These are phyloP conservation scores for Malassezia vespertilionis DNA, from an alignment of 1,284 basidiomycete genomes.

Conservation along the genomic window DNA sequence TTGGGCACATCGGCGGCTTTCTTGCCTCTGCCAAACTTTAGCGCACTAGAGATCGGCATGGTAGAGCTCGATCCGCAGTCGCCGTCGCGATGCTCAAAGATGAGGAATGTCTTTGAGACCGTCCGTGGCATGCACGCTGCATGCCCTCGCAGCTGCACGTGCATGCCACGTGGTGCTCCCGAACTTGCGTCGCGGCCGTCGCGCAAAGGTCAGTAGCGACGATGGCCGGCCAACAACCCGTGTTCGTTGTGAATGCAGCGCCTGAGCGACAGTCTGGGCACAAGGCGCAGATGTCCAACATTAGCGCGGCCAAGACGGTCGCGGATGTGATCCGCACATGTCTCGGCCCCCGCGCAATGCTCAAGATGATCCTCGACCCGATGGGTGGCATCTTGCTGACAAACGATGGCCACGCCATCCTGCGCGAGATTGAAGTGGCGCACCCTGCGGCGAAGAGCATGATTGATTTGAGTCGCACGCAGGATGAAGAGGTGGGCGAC, in stretches of 20 bases:
- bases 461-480: constrained; percentile 93
- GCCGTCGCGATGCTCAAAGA: no score
- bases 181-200: neutral
- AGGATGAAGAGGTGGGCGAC: constrained; percentile 97
- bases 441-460: constrained; percentile 98
- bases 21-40: no score
- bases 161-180: neutral
- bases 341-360: constrained; percentile 92
- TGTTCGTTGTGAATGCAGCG: constrained; percentile 57
- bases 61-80: no score
- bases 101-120: no score
- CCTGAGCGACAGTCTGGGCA: constrained; percentile 85
- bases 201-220: neutral
- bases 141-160: neutral
- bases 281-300: constrained; percentile 94
- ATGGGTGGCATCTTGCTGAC: constrained; percentile 55
- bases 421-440: constrained; percentile 93
- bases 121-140: neutral
- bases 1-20: no score
- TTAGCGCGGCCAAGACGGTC: constrained; percentile 95
- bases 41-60: no score
- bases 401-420: constrained; percentile 93
- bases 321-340: constrained; percentile 98
- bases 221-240: constrained; percentile 44
- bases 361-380: constrained; percentile 93